These are phyloP conservation scores for Gilbertella persicaria DNA, from an alignment of 371 early-diverging fungal species.

Conservation along the genomic window DNA sequence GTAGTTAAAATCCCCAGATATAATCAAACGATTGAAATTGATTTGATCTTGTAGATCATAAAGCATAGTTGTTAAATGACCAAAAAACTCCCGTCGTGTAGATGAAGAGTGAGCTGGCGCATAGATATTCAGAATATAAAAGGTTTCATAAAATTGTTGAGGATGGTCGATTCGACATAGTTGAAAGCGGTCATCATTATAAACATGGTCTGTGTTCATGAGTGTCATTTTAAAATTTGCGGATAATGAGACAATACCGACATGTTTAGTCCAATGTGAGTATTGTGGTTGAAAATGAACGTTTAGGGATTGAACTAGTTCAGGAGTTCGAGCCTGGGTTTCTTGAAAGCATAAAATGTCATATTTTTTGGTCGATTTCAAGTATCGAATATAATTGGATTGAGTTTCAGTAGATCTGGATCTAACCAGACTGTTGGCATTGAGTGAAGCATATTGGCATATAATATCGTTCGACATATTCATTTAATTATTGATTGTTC, in stretches of 20 bases:
- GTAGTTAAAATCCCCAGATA: slow-evolving; percentile 9
- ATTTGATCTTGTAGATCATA: not conserved
- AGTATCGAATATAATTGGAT: too few relatives aligned
- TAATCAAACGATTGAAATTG: not conserved
- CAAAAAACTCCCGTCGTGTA: not conserved
- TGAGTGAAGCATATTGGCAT: too few relatives aligned
- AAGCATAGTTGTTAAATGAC: not conserved
- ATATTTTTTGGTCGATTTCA: too few relatives aligned
- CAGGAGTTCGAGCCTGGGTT: too few relatives aligned
- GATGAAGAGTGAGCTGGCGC: slow-evolving; percentile 2
- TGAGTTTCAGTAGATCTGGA: too few relatives aligned
- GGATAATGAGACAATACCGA: slow-evolving; percentile 4
- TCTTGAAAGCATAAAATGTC: too few relatives aligned
- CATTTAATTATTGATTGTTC: too few relatives aligned
- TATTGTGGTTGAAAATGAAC: slow-evolving; percentile 6
- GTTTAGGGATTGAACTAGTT: too few relatives aligned
- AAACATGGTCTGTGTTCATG: not conserved
- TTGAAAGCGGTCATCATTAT: not conserved
- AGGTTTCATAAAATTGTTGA: slow-evolving; percentile 5
- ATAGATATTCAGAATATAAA: slow-evolving; percentile 9
- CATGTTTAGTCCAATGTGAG: slow-evolving; percentile 4
- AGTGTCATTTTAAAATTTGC: not conserved
- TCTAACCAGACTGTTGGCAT: too few relatives aligned
- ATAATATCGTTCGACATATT: too few relatives aligned
- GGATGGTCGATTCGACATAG: slow-evolving; percentile 8